Evolutionary conservation across 2,329 filamentous ascomycete species (phyloP).

Genomic region (Bipolaris gigantea): DNA sequence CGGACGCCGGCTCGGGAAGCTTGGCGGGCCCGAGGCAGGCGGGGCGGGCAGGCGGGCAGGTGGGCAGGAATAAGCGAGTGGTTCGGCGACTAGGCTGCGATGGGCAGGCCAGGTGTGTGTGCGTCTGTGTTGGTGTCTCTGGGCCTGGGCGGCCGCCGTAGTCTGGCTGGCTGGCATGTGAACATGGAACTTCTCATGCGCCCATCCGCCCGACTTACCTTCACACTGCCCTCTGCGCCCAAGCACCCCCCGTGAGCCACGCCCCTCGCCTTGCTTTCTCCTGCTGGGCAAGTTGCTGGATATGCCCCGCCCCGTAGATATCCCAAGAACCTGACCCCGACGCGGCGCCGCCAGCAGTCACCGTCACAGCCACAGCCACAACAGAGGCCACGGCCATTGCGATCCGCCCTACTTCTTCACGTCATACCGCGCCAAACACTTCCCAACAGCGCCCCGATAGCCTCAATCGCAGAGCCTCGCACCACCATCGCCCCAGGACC

Average conservation of each 20-base stretch:
- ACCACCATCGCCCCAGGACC: background rate
- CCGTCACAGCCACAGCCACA: background rate
- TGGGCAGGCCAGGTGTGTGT: background rate
- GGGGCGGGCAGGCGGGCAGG: background rate
- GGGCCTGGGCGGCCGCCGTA: no score
- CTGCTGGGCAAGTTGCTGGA: slow-evolving; percentile 5
- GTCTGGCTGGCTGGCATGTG: slow-evolving; percentile 4
- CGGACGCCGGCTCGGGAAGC: background rate
- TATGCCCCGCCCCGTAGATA: slow-evolving; percentile 2
- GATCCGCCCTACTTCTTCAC: slow-evolving; percentile 11
- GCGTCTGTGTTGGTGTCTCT: no score
- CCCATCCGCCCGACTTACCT: background rate
- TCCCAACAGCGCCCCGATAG: slow-evolving; percentile 16
- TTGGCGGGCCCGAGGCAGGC: background rate
- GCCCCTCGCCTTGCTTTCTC: slow-evolving; percentile 9
- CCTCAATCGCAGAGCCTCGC: background rate
- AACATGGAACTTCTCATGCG: slow-evolving; percentile 9
- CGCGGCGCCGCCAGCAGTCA: background rate
- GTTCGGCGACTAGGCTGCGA: background rate
- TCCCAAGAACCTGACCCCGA: background rate
- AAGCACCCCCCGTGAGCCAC: background rate
- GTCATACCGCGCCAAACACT: slow-evolving; percentile 17
- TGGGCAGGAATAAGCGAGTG: background rate
- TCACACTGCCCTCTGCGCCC: background rate
- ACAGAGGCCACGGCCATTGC: background rate